Percentiles rank a stretch among this genome's conserved stretches.
These are phyloP conservation scores for Gentiana straminea DNA, from an alignment of 257 asterid species.

Conservation along the genomic window DNA sequence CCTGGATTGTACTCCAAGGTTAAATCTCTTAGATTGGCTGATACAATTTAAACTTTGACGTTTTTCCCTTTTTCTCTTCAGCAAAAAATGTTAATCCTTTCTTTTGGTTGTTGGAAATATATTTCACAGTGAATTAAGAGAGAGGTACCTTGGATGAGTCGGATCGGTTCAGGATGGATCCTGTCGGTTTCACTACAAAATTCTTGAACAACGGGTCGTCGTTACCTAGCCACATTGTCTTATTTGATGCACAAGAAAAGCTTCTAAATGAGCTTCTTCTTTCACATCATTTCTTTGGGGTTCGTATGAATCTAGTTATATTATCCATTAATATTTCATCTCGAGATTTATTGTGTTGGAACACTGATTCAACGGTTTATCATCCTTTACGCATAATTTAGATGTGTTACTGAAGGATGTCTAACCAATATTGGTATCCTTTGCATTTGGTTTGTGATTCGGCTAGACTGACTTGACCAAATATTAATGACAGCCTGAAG, in stretches of 20 bases:
- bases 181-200: conserved; percentile 42
- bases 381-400: not conserved
- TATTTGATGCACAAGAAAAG: conserved; percentile 72
- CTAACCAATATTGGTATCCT: no score
- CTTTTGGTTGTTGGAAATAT: no score
- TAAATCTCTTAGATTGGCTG: not conserved
- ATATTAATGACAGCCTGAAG: no score
- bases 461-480: no score
- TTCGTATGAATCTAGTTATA: conserved; percentile 3
- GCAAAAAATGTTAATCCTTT: no score
- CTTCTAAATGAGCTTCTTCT: conserved; percentile 51
- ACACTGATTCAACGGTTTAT: no score
- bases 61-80: not conserved
- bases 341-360: not conserved
- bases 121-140: not conserved
- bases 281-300: conserved; percentile 60
- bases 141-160: conserved; percentile 70
- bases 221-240: conserved; percentile 77
- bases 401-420: no score
- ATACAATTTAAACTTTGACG: not conserved
- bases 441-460: no score
- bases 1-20: conserved; percentile 97
- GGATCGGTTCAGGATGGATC: conserved; percentile 55
- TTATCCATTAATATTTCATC: conserved; percentile 4
- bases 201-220: conserved; percentile 48